Evolutionary conservation across 2,329 filamentous ascomycete genomes (phyloP), one percentile per base, ranked within the genome.

Genomic region (Laburnicola sp.): DNA sequence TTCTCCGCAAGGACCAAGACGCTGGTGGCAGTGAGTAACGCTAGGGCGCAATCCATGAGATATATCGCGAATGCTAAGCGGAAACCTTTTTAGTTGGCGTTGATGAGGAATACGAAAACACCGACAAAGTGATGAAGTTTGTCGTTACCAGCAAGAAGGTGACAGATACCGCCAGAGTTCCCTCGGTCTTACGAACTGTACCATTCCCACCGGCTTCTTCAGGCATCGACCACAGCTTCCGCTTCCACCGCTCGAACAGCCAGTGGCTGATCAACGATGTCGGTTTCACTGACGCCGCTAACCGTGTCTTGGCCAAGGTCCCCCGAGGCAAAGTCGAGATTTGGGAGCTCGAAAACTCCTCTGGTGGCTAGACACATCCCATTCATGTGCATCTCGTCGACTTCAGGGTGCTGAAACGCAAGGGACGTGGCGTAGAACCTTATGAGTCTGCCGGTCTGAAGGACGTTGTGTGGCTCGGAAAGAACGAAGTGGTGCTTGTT

Each of bases 371-470:
- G 71, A 74, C 76, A 1, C 81, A 83, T 57, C 81, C 80, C 1
- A 68, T 74, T 38, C 82, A 84, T 64, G 75, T 84, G 34, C 82
- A 84, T 59, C 72, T 84, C 2, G 76, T 84, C 46, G 81, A 83
- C 59, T 79, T 84, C 67, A 75, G 78, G 47, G 74, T 84, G 38
- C 58, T 83, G 22, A 70, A 68, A 4, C 78, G 81, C 21, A 74
- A 52, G 44, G 50, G 74, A 6, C 49, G 60, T 9, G 63, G 63
- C n/a, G 75, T 82, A 4, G 63, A 75, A 53, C 42, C 49, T 4
- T 84, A 84, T 58, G 82, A 85, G 65, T 70, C 72, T 1, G 76
- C 73, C 0, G 81, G 78, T 0, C 74, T 83, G 4, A 83, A 84
- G 66, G 82, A 84, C 57, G 78, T 82, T 2, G 80, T 83, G 2